Percentiles rank a stretch among this genome's conserved stretches.
Conservation (phyloP, 2,329 filamentous ascomycete species). For the Mollisia scopiformis region DNA sequence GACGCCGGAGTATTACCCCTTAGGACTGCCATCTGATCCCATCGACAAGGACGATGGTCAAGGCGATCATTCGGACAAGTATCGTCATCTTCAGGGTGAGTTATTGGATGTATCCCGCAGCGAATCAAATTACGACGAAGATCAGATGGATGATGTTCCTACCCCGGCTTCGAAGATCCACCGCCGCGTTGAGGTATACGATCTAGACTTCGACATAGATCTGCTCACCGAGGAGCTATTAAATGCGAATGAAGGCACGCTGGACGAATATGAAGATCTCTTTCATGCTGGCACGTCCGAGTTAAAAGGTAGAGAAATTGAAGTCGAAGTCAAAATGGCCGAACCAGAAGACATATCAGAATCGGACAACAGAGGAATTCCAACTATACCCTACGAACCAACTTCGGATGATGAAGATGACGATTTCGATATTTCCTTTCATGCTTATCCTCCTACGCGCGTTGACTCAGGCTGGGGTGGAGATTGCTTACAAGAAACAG, state of each 20-base stretch:
- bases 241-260: constrained; percentile 6
- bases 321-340: constrained; percentile 20
- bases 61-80: constrained; percentile 24
- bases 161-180: constrained; percentile 1
- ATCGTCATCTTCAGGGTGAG: constrained; percentile 53
- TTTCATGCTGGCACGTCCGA: neutral
- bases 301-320: neutral
- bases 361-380: constrained; percentile 10
- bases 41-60: constrained; percentile 31
- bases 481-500: constrained; percentile 88
- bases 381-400: constrained; percentile 48
- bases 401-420: constrained; percentile 61
- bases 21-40: constrained; percentile 23
- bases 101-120: constrained; percentile 39
- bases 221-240: constrained; percentile 21
- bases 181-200: constrained; percentile 16
- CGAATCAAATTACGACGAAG: constrained; percentile 53
- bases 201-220: constrained; percentile 25
- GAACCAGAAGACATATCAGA: constrained; percentile 27
- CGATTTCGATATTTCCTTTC: constrained; percentile 53
- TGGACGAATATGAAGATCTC: neutral
- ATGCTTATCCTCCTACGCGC: constrained; percentile 58
- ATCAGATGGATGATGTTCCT: constrained; percentile 38
- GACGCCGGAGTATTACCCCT: constrained; percentile 32
- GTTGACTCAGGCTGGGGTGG: constrained; percentile 74